A percentile compares a stretch with the other conserved stretches of the same genome.
Conservation (phyloP, 1,139 yeast genomes). For the Yarrowia galli region DNA sequence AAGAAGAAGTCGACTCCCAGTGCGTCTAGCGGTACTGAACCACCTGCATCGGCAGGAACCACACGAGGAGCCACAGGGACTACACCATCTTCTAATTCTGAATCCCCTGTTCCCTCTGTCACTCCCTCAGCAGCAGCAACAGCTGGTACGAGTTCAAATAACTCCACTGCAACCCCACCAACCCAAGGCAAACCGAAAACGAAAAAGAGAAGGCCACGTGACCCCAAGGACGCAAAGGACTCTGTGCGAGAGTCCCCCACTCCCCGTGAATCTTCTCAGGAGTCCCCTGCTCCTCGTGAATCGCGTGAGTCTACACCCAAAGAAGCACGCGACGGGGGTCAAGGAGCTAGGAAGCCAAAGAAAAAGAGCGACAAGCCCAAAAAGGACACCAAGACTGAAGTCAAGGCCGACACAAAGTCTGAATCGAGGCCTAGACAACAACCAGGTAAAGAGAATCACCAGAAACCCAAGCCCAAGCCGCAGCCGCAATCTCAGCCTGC, state of each 20-base stretch:
- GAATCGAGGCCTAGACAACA: not conserved
- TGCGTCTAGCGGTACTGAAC: not conserved
- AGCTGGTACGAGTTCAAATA: not conserved
- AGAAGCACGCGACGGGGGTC: not conserved
- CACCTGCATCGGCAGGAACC: not conserved
- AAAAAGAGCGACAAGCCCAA: slow-evolving; percentile 24
- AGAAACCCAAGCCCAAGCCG: not conserved
- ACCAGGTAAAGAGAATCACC: slow-evolving; percentile 20
- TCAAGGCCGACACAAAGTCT: not conserved
- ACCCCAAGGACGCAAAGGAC: not conserved
- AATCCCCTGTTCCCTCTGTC: not conserved
- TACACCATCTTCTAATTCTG: not conserved
- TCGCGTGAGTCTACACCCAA: slow-evolving; percentile 1
- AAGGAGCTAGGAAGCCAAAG: not conserved
- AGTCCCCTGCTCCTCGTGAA: not conserved
- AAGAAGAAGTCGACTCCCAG: not conserved
- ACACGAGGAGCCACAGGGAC: not conserved
- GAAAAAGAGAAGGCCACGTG: slow-evolving; percentile 5
- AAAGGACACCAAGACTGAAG: not conserved
- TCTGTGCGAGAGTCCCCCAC: not conserved
- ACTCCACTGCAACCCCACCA: not conserved
- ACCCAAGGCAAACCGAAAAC: not conserved
- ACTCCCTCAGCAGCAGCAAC: not conserved
- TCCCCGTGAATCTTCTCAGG: not conserved
- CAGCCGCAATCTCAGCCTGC: not conserved